Base-by-base conservation (phyloP, 441 rosid species). In the Lepidium campestre region DNA sequence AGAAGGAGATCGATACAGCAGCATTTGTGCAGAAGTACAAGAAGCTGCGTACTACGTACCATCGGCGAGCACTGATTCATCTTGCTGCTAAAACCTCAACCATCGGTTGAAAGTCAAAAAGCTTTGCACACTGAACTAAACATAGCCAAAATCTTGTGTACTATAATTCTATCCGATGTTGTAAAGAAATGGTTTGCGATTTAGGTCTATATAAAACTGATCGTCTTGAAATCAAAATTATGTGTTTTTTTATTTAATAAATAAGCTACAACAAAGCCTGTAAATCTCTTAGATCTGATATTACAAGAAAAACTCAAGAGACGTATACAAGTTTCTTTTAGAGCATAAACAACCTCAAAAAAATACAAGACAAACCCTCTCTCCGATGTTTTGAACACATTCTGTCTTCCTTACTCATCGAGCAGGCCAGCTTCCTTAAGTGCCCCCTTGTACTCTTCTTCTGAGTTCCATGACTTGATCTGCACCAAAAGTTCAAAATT, bases 1-100 rank as follows among this genome's bases (percentile, higher is more conserved):
- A 80, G 13, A 68, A 78, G 62, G 96, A 89, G 82, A 78, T 88
- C 4, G 97, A 89, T 17, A 61, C 83, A 4, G 75, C 74, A 5
- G 59, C 83, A 29, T 88, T 94, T 49, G 82, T 91, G 61, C 90
- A 84, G 65, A 89, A 84, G 73, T 82, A 86, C 79, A 91, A 88
- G 80, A 94, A 83, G 75, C 85, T 84, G 32, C 91, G 99, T 4
- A 69, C 75, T 6, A 71, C 76, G 5, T 91, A 91, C 73, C 94
- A 94, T 65, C 78, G 63, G 9, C 84, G 89, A 13, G 82, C 93
- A 20, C 85, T 94, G 11, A 56, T 82, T 64, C 96, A 91, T 67
- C 86, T 91, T 59, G 84, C 91, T 0, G 86, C 91, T 31, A 85
- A 77, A 81, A 81, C 96, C 25, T 81, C 90, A 60, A 35, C 40